These are phyloP conservation scores for Phytophthora brassicae DNA, from an alignment of 352 stramenopile species.

Conservation along the genomic window DNA sequence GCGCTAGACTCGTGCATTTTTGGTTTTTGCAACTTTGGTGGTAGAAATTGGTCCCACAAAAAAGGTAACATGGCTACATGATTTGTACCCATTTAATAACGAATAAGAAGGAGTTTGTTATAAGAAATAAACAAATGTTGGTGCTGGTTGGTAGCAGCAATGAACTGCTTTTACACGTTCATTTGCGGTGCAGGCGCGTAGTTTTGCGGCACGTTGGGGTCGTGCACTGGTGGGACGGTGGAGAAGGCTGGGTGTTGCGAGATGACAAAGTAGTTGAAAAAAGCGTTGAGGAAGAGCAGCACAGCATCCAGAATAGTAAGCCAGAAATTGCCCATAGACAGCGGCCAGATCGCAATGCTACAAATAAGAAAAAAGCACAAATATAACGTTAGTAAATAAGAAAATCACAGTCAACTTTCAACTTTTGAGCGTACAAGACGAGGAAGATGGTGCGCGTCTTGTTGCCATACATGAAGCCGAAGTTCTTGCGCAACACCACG, in stretches of 20 bases:
- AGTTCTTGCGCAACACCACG: conserved; percentile 79
- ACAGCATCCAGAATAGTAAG: conserved; percentile 87
- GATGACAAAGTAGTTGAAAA: conserved; percentile 92
- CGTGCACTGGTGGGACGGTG: conserved; percentile 36
- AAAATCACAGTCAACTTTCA: neutral
- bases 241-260: conserved; percentile 74
- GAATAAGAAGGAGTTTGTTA: neutral
- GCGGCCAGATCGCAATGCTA: conserved; percentile 88
- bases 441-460: conserved; percentile 87
- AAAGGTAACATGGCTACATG: conserved; percentile 7
- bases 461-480: conserved; percentile 91
- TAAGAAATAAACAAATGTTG: conserved; percentile 25
- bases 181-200: conserved; percentile 21
- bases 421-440: conserved; percentile 68
- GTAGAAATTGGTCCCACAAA: too few species aligned
- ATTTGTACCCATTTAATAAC: neutral
- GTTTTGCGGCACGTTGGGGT: conserved; percentile 24
- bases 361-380: conserved; percentile 54
- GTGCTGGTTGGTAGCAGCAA: neutral
- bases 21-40: neutral
- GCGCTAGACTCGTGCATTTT: neutral
- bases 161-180: conserved; percentile 41
- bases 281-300: conserved; percentile 86
- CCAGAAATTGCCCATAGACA: conserved; percentile 91
- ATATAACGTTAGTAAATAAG: neutral